Percentiles rank a stretch among this genome's conserved stretches.
These are phyloP conservation scores for Tranzscheliella williamsii DNA, from an alignment of 1,284 basidiomycete genomes.

Conservation along the genomic window DNA sequence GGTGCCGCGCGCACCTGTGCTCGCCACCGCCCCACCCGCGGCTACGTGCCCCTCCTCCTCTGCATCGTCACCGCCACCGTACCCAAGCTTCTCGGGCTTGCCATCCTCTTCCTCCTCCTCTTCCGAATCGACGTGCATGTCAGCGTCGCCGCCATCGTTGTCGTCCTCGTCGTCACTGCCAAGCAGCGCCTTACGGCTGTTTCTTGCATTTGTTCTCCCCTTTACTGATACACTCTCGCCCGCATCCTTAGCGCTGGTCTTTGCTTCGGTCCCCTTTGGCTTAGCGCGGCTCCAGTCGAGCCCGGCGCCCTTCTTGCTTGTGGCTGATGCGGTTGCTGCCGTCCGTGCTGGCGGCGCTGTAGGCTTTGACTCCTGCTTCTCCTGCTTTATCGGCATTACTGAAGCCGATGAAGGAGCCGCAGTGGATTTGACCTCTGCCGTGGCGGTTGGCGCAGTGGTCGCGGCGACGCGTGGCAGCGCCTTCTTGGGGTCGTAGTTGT, in stretches of 20 bases:
- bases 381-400: too few species aligned
- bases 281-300: constrained; percentile 37
- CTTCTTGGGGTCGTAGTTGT: constrained; percentile 31
- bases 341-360: background rate
- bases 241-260: constrained; percentile 9
- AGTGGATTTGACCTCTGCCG: background rate
- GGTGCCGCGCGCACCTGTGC: constrained; percentile 12
- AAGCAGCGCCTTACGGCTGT: constrained; percentile 13
- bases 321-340: constrained; percentile 1
- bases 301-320: constrained; percentile 12
- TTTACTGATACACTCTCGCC: too few species aligned
- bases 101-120: constrained; percentile 28
- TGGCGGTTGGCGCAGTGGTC: constrained; percentile 15
- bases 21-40: constrained; percentile 5
- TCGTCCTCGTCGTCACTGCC: constrained; percentile 43
- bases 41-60: constrained; percentile 7
- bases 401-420: too few species aligned
- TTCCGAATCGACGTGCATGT: constrained; percentile 6
- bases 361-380: constrained; percentile 3
- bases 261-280: constrained; percentile 11
- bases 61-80: constrained; percentile 31
- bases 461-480: constrained; percentile 19
- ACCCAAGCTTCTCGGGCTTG: constrained; percentile 32
- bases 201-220: too few species aligned
- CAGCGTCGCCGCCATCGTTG: constrained; percentile 7